Conservation (phyloP, 495 filamentous ascomycete genomes). For the Antarctomyces pellizariae region DNA sequence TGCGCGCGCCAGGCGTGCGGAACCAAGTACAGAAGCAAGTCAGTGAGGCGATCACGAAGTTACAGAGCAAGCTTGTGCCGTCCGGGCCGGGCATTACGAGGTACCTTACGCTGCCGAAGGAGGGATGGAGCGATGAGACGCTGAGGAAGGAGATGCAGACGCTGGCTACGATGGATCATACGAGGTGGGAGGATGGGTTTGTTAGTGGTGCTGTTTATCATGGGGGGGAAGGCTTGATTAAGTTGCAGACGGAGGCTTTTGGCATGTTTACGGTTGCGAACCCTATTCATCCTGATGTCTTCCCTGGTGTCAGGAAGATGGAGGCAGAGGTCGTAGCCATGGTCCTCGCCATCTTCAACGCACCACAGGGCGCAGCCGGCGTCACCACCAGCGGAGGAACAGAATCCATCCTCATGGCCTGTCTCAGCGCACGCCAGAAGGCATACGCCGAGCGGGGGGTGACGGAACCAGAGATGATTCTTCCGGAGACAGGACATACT, state of each 20-base stretch:
- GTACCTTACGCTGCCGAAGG: slow-evolving; percentile 56
- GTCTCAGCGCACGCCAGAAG: slow-evolving; percentile 70
- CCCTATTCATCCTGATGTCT: slow-evolving; percentile 97
- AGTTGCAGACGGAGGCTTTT: slow-evolving; percentile 80
- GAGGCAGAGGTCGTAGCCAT: slow-evolving; percentile 96
- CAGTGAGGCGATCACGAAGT: slow-evolving; percentile 42
- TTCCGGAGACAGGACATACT: slow-evolving; percentile 83
- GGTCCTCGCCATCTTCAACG: slow-evolving; percentile 81
- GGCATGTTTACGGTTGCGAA: slow-evolving; percentile 88
- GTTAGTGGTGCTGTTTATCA: slow-evolving; percentile 96
- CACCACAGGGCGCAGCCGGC: slow-evolving; percentile 60
- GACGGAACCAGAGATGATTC: slow-evolving; percentile 91
- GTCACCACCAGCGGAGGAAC: slow-evolving; percentile 86
- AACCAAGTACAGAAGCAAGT: slow-evolving; percentile 64
- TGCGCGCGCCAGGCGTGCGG: slow-evolving; percentile 64
- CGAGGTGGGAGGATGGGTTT: slow-evolving; percentile 83
- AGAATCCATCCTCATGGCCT: slow-evolving; percentile 91
- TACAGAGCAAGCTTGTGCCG: slow-evolving; percentile 63
- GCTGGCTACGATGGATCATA: slow-evolving; percentile 72
- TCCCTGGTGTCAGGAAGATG: slow-evolving; percentile 97
- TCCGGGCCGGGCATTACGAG: slow-evolving; percentile 45
- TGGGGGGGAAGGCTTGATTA: slow-evolving; percentile 61
- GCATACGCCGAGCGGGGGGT: slow-evolving; percentile 63
- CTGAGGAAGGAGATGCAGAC: slow-evolving; percentile 59
- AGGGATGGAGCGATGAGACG: slow-evolving; percentile 64